Base-by-base conservation (phyloP, 805 yeast species). In the Candida lessepsii region DNA sequence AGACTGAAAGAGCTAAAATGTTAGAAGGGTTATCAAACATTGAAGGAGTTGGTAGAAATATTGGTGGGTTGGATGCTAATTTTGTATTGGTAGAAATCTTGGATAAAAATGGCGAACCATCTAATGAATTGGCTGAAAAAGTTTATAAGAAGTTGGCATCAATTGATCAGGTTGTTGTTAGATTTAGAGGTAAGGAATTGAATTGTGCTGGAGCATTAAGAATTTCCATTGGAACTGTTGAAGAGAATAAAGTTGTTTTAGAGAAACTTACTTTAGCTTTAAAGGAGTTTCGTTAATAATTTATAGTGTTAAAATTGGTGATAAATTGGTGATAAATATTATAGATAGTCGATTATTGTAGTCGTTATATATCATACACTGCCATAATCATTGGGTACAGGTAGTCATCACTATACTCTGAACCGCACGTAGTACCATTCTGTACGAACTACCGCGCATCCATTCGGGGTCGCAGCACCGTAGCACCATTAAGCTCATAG, bases 131-230 rank as follows among this genome's bases (percentile, higher is more conserved):
- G 18, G 97, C 99, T 2, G 62, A 75, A 35, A 50, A 65, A 24
- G 70, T 89, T 11, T 93, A 91, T 58, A 71, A 72, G 43, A 69
- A 63, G 30, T 64, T 93, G 55, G 99, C 99, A 0, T 75, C 73
- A 20, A 74, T 76, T 17, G 77, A 81, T 32, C 79, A 77, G 24
- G 89, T 91, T 16, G 98, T 93, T 34, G 86, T 91, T 11, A 77
- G 99, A 62, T 93, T 78, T 58, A 78, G 99, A 67, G 99, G 99
- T 21, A 76, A 69, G 25, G 99, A 93, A 65, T 73, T 81, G 32
- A 95, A 96, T 27, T 93, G 99, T 58, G 66, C 67, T 4, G 99
- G 99, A 23, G 87, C 88, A 35, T 66, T 93, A 38, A 78, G 99
- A 62, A 76, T 90, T 17, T 86, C 97, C 1, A 69, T 93, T 24